Percentiles rank a stretch among this genome's conserved stretches.
phyloP scores from a whole-genome alignment of 2,329 filamentous ascomycete species.

The Alternaria sp. region DNA sequence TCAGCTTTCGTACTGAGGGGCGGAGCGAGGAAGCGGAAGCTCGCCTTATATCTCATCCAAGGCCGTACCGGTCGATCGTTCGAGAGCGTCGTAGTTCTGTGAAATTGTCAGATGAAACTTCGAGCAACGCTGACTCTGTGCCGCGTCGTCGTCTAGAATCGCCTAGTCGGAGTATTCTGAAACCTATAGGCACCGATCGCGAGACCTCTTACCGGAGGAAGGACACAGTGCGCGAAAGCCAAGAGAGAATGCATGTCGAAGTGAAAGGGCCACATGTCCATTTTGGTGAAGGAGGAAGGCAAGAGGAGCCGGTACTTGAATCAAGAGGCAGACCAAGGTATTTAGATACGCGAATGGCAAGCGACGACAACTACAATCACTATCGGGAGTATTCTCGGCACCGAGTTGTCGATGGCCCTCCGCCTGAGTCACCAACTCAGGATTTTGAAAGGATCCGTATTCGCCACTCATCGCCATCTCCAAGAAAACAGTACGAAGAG shows the following conservation, averaged over 20 bases:
- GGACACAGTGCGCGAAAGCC: slow-evolving; percentile 29
- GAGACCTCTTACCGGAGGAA: slow-evolving; percentile 29
- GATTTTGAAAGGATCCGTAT: slow-evolving; percentile 32
- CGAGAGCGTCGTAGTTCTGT: slow-evolving; percentile 26
- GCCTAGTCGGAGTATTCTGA: slow-evolving; percentile 36
- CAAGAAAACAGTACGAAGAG: slow-evolving; percentile 21
- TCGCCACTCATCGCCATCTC: slow-evolving; percentile 22
- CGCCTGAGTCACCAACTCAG: slow-evolving; percentile 22
- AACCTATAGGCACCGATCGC: slow-evolving; percentile 24
- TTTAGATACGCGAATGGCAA: slow-evolving; percentile 11
- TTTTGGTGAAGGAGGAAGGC: slow-evolving; percentile 29
- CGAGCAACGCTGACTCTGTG: slow-evolving; percentile 22
- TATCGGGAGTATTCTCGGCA: slow-evolving; percentile 22
- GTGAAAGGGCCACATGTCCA: slow-evolving; percentile 41
- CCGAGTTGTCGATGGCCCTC: slow-evolving; percentile 20
- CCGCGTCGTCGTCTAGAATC: slow-evolving; percentile 20
- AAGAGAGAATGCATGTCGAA: slow-evolving; percentile 42
- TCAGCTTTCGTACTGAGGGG: slow-evolving; percentile 12
- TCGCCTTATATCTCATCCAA: slow-evolving; percentile 37
- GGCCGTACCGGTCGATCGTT: slow-evolving; percentile 31
- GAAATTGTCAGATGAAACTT: slow-evolving; percentile 28
- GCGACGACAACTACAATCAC: slow-evolving; percentile 18
- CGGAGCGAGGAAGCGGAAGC: slow-evolving; percentile 29
- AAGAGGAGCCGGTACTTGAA: slow-evolving; percentile 6
- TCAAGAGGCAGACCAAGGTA: slow-evolving; percentile 6